Conservation (phyloP, 1,139 yeast genomes). For the Taiozyma sp. region DNA sequence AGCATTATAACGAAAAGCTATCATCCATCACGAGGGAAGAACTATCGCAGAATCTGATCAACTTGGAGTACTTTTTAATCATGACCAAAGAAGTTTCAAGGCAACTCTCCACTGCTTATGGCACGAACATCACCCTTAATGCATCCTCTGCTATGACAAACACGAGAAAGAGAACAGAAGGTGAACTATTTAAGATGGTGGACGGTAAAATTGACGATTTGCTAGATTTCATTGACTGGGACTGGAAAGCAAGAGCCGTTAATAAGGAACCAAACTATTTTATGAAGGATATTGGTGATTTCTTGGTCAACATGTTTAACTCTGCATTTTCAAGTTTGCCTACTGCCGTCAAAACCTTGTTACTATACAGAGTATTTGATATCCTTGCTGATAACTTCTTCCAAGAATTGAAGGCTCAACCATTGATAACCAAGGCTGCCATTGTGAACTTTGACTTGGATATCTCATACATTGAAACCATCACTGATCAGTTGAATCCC, state of each 20-base stretch:
- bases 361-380: constrained; percentile 84
- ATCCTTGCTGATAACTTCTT: constrained; percentile 72
- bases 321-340: constrained; percentile 87
- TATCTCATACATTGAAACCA: constrained; percentile 51
- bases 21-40: constrained; percentile 81
- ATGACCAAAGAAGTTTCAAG: constrained; percentile 43
- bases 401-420: constrained; percentile 50
- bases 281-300: constrained; percentile 83
- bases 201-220: constrained; percentile 77
- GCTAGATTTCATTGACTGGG: constrained; percentile 81
- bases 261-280: constrained; percentile 68
- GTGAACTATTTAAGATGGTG: constrained; percentile 72
- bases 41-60: constrained; percentile 82
- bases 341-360: constrained; percentile 66
- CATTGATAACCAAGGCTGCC: constrained; percentile 35
- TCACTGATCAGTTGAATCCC: constrained; percentile 40
- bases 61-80: constrained; percentile 75
- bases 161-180: constrained; percentile 74
- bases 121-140: constrained; percentile 31
- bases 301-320: constrained; percentile 79
- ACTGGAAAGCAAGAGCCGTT: constrained; percentile 58
- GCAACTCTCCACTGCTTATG: constrained; percentile 31
- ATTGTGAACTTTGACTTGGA: constrained; percentile 60
- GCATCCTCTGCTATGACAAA: constrained; percentile 53
- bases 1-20: constrained; percentile 60